Base-by-base conservation (phyloP, 2,329 filamentous ascomycete genomes). In the Alternaria metachromatica region DNA sequence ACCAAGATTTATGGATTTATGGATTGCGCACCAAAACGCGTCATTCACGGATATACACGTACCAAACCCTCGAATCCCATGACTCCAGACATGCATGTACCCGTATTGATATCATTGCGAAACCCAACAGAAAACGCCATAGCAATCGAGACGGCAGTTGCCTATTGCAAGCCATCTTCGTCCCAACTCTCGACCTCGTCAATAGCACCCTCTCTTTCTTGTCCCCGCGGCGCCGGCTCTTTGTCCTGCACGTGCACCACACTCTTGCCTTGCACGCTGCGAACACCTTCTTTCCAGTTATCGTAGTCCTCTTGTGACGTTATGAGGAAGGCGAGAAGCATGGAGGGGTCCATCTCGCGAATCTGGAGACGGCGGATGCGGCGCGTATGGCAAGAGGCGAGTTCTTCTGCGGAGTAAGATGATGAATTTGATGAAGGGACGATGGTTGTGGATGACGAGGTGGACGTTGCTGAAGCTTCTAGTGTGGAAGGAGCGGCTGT, bases 341-440 rank as follows among this genome's bases (percentile, higher is more conserved):
- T 99, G 75, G 94, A 97, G 0, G 96, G 96, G 74, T 99, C 96
- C 92, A 99, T 96, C 76, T 98, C 94, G 63, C 89, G 89, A 53
- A 99, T 87, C 70, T 96, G 90, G 28, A 99, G 85, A 60, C 92
- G 88, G 41, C 95, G 89, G 18, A 99, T 82, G 51, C 95, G 90
- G 55, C 92, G 88, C 0, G 94, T 98, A 78, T 99, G 95, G 75
- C 93, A 97, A 1, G 91, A 91, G 59, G 90, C 87, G 15, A 97
- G 78, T 62, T 98, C 94, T 71, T 92, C 90, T 8, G 84, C 74
- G 0, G 89, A 89, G 74, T 94, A 93, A 2, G 88, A 81, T 7
- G 82, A 79, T 33, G 45, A 8, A 5, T 28, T 51, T 15, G 56
- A 54, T 15, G 46, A 50, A 21, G 72, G 71, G 37, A 74, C 60